phyloP scores from a whole-genome alignment of 306 rosid species.

The Quercus agrifolia region DNA sequence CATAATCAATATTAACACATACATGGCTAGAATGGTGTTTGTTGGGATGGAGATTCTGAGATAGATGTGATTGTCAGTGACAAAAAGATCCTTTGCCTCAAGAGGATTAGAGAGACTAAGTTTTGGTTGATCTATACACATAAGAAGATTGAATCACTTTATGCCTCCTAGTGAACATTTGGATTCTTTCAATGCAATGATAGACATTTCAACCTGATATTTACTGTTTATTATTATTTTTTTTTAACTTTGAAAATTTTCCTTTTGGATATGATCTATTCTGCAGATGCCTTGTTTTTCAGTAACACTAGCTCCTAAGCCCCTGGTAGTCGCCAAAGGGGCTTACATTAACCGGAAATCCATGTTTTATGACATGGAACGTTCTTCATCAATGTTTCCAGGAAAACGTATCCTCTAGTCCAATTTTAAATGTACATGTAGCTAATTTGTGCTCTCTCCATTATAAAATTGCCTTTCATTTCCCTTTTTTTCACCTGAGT shows the following conservation, averaged over 20 bases:
- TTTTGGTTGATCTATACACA: not conserved
- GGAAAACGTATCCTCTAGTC: conserved; percentile 59
- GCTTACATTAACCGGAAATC: conserved; percentile 48
- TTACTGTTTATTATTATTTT: conserved; percentile 1
- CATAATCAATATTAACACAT: too few relatives aligned
- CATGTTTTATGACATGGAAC: conserved; percentile 53
- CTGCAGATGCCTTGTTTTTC: conserved; percentile 52
- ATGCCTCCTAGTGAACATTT: not conserved
- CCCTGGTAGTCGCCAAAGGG: conserved; percentile 28
- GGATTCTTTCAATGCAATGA: not conserved
- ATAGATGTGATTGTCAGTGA: too few relatives aligned
- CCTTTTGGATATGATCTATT: conserved; percentile 8
- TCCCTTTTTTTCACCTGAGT: not conserved
- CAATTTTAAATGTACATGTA: not conserved
- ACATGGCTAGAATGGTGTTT: too few relatives aligned
- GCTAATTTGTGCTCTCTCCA: not conserved
- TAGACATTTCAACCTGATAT: conserved; percentile 5
- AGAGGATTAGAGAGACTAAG: not conserved
- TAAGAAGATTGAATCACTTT: not conserved
- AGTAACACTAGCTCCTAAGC: conserved; percentile 32
- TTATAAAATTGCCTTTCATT: not conserved
- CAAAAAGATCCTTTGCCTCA: too few relatives aligned
- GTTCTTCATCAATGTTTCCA: conserved; percentile 48
- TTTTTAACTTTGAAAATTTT: not conserved
- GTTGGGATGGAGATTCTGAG: too few relatives aligned